These are phyloP conservation scores for Dactylellina haptotyla DNA, from an alignment of 2,329 filamentous ascomycete genomes.

Conservation along the genomic window DNA sequence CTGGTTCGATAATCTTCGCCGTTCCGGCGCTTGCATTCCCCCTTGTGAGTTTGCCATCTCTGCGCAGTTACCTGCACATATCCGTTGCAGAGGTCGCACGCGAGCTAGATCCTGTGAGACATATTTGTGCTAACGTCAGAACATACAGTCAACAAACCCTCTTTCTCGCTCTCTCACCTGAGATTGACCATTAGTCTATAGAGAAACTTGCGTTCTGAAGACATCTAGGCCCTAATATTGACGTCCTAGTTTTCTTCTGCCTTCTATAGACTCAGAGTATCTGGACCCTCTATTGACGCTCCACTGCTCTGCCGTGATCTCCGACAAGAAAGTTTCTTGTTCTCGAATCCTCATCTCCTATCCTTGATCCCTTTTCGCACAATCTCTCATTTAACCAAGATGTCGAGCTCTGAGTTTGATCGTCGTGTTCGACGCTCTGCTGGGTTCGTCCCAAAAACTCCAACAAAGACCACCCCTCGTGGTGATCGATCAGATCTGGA, in stretches of 20 bases:
- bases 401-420: constrained; percentile 49
- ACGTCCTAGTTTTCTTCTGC: constrained; percentile 23
- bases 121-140: constrained; percentile 1
- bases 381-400: constrained; percentile 5
- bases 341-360: not conserved
- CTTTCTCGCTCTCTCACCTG: constrained; percentile 12
- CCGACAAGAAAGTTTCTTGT: constrained; percentile 13
- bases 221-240: constrained; percentile 10
- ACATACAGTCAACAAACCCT: not conserved
- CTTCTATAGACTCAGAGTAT: constrained; percentile 22
- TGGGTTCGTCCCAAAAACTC: constrained; percentile 47
- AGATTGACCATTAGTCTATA: constrained; percentile 42
- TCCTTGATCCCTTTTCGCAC: not conserved
- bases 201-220: constrained; percentile 7
- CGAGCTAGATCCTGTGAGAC: constrained; percentile 2
- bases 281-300: constrained; percentile 19
- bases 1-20: constrained; percentile 7
- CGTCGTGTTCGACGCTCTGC: constrained; percentile 53
- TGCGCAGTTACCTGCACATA: not conserved
- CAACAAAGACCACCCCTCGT: constrained; percentile 49
- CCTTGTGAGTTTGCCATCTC: constrained; percentile 17
- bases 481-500: constrained; percentile 52
- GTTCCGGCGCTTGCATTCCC: constrained; percentile 20
- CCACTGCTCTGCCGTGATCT: constrained; percentile 33
- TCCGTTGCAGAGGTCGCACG: not conserved